These are phyloP conservation scores for Xeromyces bisporus DNA, from an alignment of 495 filamentous ascomycete species.

Conservation along the genomic window DNA sequence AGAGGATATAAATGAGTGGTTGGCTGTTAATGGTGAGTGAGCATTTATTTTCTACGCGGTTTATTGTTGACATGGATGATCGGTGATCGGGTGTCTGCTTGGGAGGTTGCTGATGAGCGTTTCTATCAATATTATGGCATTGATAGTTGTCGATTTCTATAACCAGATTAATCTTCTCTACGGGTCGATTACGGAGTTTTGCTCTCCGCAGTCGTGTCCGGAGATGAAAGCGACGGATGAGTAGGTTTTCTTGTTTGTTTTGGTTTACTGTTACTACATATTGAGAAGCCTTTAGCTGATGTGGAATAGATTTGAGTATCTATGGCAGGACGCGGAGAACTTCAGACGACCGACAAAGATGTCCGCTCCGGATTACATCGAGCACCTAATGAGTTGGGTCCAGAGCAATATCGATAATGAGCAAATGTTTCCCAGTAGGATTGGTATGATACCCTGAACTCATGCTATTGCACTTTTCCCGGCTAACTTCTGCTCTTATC, in stretches of 20 bases:
- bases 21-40: constrained; percentile 88
- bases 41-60: neutral
- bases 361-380: constrained; percentile 91
- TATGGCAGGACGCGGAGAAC: constrained; percentile 90
- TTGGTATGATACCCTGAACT: constrained; percentile 47
- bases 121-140: too few species aligned
- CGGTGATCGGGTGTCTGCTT: too few species aligned
- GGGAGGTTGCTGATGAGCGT: too few species aligned
- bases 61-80: too few species aligned
- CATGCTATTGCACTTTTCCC: too few species aligned
- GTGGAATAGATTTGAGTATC: constrained; percentile 68
- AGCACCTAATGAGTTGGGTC: constrained; percentile 93
- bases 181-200: constrained; percentile 97
- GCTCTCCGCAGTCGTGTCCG: constrained; percentile 87
- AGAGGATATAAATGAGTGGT: constrained; percentile 93
- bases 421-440: constrained; percentile 78
- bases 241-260: constrained; percentile 28
- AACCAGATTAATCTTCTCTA: constrained; percentile 99
- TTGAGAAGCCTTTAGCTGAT: constrained; percentile 1
- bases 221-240: constrained; percentile 99
- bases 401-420: constrained; percentile 93
- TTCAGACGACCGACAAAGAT: constrained; percentile 96
- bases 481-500: too few species aligned
- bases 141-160: constrained; percentile 95
- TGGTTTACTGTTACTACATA: neutral